Evolutionary conservation across 225 moss, liverwort and hornwort genomes (phyloP), one percentile per base, ranked within the genome.

Genomic region (Physcomitrellopsis africana): DNA sequence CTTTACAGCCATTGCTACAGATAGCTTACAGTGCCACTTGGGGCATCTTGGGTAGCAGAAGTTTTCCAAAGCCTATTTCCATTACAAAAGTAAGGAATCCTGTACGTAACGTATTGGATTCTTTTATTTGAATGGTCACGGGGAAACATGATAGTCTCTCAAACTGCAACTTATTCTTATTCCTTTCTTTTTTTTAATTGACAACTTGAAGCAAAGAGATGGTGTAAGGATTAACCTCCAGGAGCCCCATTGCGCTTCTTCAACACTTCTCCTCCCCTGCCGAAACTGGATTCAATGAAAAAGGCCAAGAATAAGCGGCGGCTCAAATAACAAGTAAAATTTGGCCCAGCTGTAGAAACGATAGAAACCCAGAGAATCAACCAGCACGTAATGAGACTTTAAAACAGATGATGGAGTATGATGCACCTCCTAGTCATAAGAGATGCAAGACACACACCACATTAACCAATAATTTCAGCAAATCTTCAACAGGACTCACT

Each of bases 221-320:
- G 52, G 37, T 56, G 45, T 42, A 24, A 53, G 12, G 51, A 63
- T 18, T 51, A 52, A 84, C 84, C 84, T 84, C 84, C 8, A 81
- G 37, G 63, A 81, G 78, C 48, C 84, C 84, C 84, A 84, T 84
- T 46, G 78, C 75, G 63, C 62, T 57, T 75, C 78, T 41, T 72
- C 75, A 51, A 58, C 67, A 78, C 51, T 57, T 46, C 48, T 11
- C 41, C 59, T 58, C 22, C 22, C 54, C 54, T 55, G 54, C 18
- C n/a, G 19, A 17, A 18, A 72, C 71, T 77, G 81, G 55, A 22
- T 10, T 46, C 54, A 46, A 47, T 10, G 10, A 13, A 63, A 79
- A 72, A 51, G 17, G 68, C 45, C 58, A 71, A 45, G 23, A 41
- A 10, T 26, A 18, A 32, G 8, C 47, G 20, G 58, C 22, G 56